A percentile compares a stretch with the other conserved stretches of the same genome.
phyloP scores from a whole-genome alignment of 2,329 filamentous ascomycete species.

The Fusarium duplospermum region DNA sequence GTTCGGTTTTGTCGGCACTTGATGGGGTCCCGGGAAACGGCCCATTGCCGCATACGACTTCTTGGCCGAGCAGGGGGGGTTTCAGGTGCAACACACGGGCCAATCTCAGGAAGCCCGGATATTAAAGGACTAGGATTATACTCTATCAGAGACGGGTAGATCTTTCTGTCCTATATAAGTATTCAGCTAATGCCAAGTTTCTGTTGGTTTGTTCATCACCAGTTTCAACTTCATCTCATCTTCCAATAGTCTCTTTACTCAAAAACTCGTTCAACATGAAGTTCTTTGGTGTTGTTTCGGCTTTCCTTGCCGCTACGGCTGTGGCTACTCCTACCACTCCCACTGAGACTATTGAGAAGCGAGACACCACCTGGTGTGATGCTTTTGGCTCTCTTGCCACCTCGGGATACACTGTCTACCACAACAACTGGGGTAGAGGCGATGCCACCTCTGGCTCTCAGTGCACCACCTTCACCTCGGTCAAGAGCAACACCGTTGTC shows the following conservation, averaged over 20 bases:
- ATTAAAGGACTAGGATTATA: background rate
- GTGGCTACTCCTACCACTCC: constrained; percentile 44
- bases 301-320: constrained; percentile 45
- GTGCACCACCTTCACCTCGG: constrained; percentile 54
- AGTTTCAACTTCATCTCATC: background rate
- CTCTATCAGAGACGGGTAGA: background rate
- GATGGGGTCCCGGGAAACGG: constrained; percentile 3
- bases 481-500: constrained; percentile 48
- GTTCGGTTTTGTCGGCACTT: constrained; percentile 30
- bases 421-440: constrained; percentile 62
- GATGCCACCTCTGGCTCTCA: constrained; percentile 53
- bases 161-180: constrained; percentile 13
- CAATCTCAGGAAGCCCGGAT: constrained; percentile 9
- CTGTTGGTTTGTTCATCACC: background rate
- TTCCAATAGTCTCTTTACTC: background rate
- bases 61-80: constrained; percentile 12
- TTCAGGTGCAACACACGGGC: constrained; percentile 20
- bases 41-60: constrained; percentile 21
- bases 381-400: constrained; percentile 52
- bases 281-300: constrained; percentile 39
- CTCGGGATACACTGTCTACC: constrained; percentile 61
- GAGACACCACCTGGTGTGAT: constrained; percentile 52
- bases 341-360: constrained; percentile 47
- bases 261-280: constrained; percentile 32
- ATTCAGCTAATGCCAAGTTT: constrained; percentile 6